Evolutionary conservation across 345 rosid genomes (phyloP), one percentile per base, ranked within the genome.

Genomic region (Triadica sebifera): DNA sequence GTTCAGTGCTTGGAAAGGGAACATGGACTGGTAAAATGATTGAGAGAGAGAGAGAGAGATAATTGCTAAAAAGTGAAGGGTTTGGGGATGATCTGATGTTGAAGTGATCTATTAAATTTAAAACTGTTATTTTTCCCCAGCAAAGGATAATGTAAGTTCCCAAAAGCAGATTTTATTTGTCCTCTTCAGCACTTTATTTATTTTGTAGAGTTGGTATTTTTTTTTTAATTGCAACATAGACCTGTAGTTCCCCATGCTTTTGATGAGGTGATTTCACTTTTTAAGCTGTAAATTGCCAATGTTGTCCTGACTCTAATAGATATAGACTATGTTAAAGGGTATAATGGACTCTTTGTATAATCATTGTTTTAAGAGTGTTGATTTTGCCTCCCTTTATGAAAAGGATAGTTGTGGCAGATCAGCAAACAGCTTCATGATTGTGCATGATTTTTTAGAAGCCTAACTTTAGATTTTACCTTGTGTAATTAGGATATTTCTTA

Each of bases 111-210:
- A 24, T 57, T 3, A 29, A 29, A 29, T 29, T 29, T 29, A 60
- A 55, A 73, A 41, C 45, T 70, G 57, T 39, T 77, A 24, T 75
- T 61, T 73, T 63, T 37, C 39, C 20, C 41, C 20, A 59, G 75
- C 77, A 39, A 10, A 60, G 76, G 80, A 74, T 65, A 67, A 55
- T 47, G 50, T 45, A 20, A 10, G 66, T 58, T 16, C 45, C 45
- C 64, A 45, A 74, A 79, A 81, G 83, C 72, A 81, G 76, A 72
- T 72, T 73, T 77, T 63, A 66, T 74, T 52, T 74, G 81, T 71
- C 80, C 51, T 47, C 74, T 71, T 68, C 43, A 2, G 56, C 59
- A 60, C 65, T 53, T 79, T 56, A 22, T 75, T 34, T 0, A 20
- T 65, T 10, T 10, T 39, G 4, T 45, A 0, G n/a, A 6, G 65